Evolutionary conservation across 495 filamentous ascomycete genomes (phyloP).

Genomic region (Trichoderma orchidacearum): DNA sequence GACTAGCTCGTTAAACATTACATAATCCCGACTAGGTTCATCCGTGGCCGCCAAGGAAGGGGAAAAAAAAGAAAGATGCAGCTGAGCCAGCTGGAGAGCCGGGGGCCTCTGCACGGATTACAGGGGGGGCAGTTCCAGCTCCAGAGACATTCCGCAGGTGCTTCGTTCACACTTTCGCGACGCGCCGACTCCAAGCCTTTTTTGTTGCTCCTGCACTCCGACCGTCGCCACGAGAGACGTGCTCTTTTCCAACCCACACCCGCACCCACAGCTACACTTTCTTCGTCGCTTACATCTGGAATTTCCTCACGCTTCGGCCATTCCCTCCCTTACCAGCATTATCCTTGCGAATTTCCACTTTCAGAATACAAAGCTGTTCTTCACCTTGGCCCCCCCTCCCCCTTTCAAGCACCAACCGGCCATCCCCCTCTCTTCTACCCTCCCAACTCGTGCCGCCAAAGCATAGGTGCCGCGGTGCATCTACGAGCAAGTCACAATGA

Average conservation of each 20-base stretch:
- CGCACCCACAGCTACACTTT: not conserved
- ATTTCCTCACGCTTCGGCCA: not conserved
- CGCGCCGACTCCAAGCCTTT: not conserved
- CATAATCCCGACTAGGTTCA: not conserved
- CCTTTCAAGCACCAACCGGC: not conserved
- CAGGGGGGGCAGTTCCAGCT: not conserved
- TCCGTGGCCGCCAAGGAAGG: no score
- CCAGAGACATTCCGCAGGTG: not conserved
- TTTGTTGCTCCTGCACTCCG: not conserved
- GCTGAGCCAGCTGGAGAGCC: not conserved
- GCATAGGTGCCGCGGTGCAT: not conserved
- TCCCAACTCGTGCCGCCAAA: not conserved
- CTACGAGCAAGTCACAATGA: slow-evolving; percentile 17
- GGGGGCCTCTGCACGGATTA: not conserved
- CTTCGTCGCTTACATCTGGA: not conserved
- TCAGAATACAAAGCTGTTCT: not conserved
- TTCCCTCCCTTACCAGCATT: not conserved
- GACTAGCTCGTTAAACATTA: no score
- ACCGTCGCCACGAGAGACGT: not conserved
- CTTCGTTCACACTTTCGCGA: not conserved
- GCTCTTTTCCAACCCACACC: not conserved
- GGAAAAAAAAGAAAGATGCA: no score
- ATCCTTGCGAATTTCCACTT: not conserved
- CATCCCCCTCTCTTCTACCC: no score
- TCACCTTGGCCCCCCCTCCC: not conserved